Base-by-base conservation (phyloP, 129 eudicot genomes). In the Apium graveolens region DNA sequence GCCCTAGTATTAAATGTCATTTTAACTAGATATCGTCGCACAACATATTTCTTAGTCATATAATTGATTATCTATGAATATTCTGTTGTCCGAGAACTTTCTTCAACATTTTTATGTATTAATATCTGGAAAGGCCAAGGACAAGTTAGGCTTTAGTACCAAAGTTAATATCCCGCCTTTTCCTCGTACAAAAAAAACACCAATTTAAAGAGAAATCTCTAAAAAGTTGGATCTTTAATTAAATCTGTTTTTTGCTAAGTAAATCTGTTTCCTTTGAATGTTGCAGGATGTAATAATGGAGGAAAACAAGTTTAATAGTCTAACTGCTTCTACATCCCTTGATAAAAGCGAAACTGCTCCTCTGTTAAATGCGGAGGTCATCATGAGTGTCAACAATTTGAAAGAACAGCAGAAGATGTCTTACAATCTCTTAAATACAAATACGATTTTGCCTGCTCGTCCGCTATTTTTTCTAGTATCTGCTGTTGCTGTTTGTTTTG, bases 401-500 rank as follows among this genome's bases (percentile, higher is more conserved):
- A 90, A 85, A 75, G 89, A 81, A 76, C 82, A 62, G 69, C 84
- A 83, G 5, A 78, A 83, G 77, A 87, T 81, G 55, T 45, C 92
- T 17, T 80, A 74, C 65, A 69, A 69, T 70, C 87, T 4, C 12
- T 3, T 78, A 11, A 49, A 76, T 38, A 70, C 86, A 10, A 84
- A 81, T n/a, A 76, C 78, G 43, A 32, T 81, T 10, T 78, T 82
- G 78, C 72, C 78, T 0, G 75, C 88, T 70, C 97, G 96, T 10
- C 84, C 92, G 5, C 73, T 88, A 34, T 71, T 94, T 38, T 81
- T 83, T 68, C 78, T 80, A 3, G 75, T 90, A 68, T 83, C 88
- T 27, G 79, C 88, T 51, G 86, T 81, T 73, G 76, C 96, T 11
- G 80, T 90, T 32, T 94, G 98, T 82, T 94, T 84, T 82, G 98